Evolutionary conservation across 768 basidiomycete genomes (phyloP), one percentile per base, ranked within the genome.

Genomic region (Cantharellus anzutake): DNA sequence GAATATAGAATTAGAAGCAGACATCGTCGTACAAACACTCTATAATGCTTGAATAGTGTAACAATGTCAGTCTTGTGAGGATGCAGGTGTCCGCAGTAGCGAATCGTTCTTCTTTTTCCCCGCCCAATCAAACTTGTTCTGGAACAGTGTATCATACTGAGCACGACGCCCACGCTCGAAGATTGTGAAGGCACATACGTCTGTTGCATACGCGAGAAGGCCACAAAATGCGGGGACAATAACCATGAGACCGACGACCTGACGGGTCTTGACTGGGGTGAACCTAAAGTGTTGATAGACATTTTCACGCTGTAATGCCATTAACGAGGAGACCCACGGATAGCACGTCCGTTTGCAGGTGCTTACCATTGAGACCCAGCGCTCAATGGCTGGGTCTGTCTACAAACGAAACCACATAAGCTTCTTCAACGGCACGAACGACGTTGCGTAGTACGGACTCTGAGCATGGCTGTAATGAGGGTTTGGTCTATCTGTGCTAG

Each of bases 271-370:
- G 60, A 77, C 73, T 38, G 72, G 78, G 41, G 86, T 93, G 75
- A 87, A 90, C 42, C 78, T 79, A 70, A 92, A 94, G 67, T 81
- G 76, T 67, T 83, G 74, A 71, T 90, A 88, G n/a, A 80, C 85
- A 63, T 81, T 77, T 69, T 92, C 89, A 48, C 90, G 82, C 89
- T 92, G 61, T 29, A 38, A 60, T 58, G 41, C 59, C n/a, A 53
- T 51, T 4, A 42, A 20, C 4, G 37, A 41, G 4, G 51, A 37
- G 35, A 44, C 35, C 34, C 42, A 58, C 7, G 40, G 3, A 65
- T 3, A 41, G 20, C 20, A n/a, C 16, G 16, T 11, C 42, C 2
- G 4, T 39, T 7, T 5, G 48, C 44, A 3, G 20, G 59, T 58
- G 62, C 67, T n/a, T 58, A 81, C 81, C 81, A 82, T 81, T 37